Conservation (phyloP, 192 early-diverging fungal genomes). For the Coemansia sp. region DNA sequence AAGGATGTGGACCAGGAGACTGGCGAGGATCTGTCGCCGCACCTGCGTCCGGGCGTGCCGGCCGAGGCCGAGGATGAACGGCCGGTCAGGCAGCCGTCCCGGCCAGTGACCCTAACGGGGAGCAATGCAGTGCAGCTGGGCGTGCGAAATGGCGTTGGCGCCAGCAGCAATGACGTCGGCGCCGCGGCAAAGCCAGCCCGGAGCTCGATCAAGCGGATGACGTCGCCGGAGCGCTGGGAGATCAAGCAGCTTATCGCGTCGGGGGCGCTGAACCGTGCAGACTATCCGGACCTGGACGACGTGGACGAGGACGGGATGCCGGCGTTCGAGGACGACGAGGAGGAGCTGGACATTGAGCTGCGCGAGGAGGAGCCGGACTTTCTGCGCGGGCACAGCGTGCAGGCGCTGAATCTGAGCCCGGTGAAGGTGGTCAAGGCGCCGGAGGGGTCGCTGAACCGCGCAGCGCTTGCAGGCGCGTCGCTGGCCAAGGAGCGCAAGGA, state of each 20-base stretch:
- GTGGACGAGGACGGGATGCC: constrained; percentile 70
- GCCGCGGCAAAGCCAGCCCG: constrained; percentile 2
- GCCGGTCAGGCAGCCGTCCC: constrained; percentile 1
- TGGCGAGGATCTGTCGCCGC: constrained; percentile 83
- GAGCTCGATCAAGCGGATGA: constrained; percentile 73
- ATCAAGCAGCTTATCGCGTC: constrained; percentile 97
- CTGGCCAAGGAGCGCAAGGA: constrained; percentile 94
- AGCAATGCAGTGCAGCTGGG: constrained; percentile 41
- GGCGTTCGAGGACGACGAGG: constrained; percentile 84
- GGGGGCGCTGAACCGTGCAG: constrained; percentile 80
- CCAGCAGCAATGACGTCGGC: neutral
- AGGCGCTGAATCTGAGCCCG: constrained; percentile 82
- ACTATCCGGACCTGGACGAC: constrained; percentile 87
- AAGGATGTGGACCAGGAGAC: constrained; percentile 95
- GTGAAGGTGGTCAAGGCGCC: constrained; percentile 99
- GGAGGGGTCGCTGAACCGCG: constrained; percentile 94
- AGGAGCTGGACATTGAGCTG: constrained; percentile 97
- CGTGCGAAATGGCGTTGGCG: neutral
- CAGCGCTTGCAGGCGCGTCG: constrained; percentile 88
- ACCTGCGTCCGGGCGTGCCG: constrained; percentile 60
- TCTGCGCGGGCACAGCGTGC: constrained; percentile 86
- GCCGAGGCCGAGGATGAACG: neutral
- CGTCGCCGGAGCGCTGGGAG: constrained; percentile 95
- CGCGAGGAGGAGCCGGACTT: constrained; percentile 93
- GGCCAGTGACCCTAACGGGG: constrained; percentile 13